Evolutionary conservation across 805 yeast species (phyloP).

Genomic region (Cyberlindnera japonica): DNA sequence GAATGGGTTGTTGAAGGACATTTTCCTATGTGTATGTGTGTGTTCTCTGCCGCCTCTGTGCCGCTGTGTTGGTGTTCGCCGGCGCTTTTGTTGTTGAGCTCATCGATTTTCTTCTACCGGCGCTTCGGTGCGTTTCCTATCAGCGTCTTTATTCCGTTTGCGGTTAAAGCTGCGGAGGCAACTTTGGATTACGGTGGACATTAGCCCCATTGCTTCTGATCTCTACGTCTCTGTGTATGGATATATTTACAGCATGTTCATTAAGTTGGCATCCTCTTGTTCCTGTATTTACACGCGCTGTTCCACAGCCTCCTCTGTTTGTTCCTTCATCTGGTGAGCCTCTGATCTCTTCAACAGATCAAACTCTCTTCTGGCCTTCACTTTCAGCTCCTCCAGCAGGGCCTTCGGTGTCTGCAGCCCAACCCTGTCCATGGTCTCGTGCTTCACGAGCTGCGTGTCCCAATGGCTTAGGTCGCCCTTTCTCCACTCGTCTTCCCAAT

Average conservation of each 20-base stretch:
- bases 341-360: constrained; percentile 7
- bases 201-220: too few relatives aligned
- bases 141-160: too few relatives aligned
- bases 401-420: constrained; percentile 64
- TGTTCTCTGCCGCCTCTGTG: too few relatives aligned
- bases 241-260: too few relatives aligned
- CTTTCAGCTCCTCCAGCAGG: constrained; percentile 54
- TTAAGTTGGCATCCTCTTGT: background rate
- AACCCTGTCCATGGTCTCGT: constrained; percentile 51
- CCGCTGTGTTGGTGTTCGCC: too few relatives aligned
- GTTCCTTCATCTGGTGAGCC: too few relatives aligned
- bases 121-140: too few relatives aligned
- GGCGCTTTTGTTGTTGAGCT: constrained; percentile 1
- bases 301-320: constrained; percentile 4
- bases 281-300: constrained; percentile 7
- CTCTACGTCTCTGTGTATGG: too few relatives aligned
- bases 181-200: too few relatives aligned
- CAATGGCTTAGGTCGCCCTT: constrained; percentile 77
- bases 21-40: too few relatives aligned
- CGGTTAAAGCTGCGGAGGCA: too few relatives aligned
- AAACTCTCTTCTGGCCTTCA: constrained; percentile 28
- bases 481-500: constrained; percentile 88
- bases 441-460: constrained; percentile 56
- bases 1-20: constrained; percentile 29
- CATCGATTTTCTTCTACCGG: too few relatives aligned